Base-by-base conservation (phyloP, 495 filamentous ascomycete species). In the Cairneyella variabilis region DNA sequence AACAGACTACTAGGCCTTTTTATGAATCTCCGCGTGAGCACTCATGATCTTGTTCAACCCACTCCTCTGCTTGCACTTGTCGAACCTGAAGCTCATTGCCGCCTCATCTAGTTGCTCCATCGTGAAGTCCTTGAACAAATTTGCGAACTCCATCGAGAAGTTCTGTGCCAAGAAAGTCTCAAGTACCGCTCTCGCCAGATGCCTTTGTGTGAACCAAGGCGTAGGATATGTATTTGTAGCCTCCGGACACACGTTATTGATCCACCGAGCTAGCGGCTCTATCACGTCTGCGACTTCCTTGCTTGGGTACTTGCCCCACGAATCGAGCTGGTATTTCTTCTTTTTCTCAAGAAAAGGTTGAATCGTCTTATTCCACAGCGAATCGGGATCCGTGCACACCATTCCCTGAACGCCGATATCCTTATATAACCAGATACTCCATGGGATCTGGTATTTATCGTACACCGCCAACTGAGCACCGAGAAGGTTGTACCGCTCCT, bases 361-460 rank as follows among this genome's bases (percentile, higher is more conserved):
- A 44, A 83, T 71, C 0, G 71, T 69, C 27, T 66, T 69, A 56
- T 78, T 80, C 66, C 77, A 85, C 23, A 67, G 63, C 39, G 70
- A 74, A 30, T 73, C 52, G 0, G 79, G 76, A 51, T 64, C 63
- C 4, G 73, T 69, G 52, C 79, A 71, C 8, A 83, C 69, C 80
- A 86, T 83, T 10, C 82, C 82, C 62, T 84, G 81, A 32, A 78
- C 71, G 7, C 80, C 81, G 57, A 85, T 79, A 56, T 86, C 81
- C 47, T 85, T 85, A 64, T 84, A 85, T 0, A 83, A 65, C 82
- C 81, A 85, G 59, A 85, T 85, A 44, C 69, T 77, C 82, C 81
- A 85, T 59, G 70, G 68, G 48, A 83, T 79, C 47, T 71, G 62
- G 45, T 80, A 70, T 48, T 78, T 71, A 26, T 77, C 71, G 64